Evolutionary conservation across 202 grass and related monocot genomes (phyloP), one percentile per base, ranked within the genome.

Genomic region (Dendrocalamus latiflorus): DNA sequence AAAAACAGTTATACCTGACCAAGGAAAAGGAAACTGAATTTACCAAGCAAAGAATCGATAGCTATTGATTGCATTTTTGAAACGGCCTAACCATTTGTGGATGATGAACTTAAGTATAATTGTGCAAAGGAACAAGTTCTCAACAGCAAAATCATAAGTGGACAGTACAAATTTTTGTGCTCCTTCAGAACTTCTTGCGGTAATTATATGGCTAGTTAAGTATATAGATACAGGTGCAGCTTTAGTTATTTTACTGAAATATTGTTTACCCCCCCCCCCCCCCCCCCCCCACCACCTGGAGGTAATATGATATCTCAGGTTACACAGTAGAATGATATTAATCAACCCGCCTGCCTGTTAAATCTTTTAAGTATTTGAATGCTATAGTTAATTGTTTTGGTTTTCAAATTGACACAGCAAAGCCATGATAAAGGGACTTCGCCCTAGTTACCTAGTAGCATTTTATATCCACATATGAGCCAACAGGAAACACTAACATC

Each of bases 41-140:
- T 64, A 69, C 71, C 64, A 68, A 81, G 63, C 25, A 84, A 76
- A 78, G 28, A 65, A 84, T 60, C 17, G 5, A 75, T 47, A 63
- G 51, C 67, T 62, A 53, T 53, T 76, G 4, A 30, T 56, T 39
- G 20, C 15, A 39, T 70, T 53, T 65, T 56, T 24, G 6, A 48
- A 70, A 30, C 6, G 43, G 9, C 36, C 2, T 48, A 74, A 15
- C 41, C 47, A 64, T 70, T 44, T 41, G 43, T 70, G 56, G 45
- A 12, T 63, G 42, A 37, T 33, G 34, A 63, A 41, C 16, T 36
- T 79, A 50, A 58, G 41, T 69, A 65, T 26, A 62, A 33, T 8
- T 70, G 16, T 54, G 51, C 20, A 48, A 69, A 63, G 26, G 33
- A 65, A 81, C 28, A 65, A 76, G 17, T 25, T 85, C 24, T 48